Evolutionary conservation across 148 eudicot species (phyloP).

Genomic region (Tetragonia tetragonoides): DNA sequence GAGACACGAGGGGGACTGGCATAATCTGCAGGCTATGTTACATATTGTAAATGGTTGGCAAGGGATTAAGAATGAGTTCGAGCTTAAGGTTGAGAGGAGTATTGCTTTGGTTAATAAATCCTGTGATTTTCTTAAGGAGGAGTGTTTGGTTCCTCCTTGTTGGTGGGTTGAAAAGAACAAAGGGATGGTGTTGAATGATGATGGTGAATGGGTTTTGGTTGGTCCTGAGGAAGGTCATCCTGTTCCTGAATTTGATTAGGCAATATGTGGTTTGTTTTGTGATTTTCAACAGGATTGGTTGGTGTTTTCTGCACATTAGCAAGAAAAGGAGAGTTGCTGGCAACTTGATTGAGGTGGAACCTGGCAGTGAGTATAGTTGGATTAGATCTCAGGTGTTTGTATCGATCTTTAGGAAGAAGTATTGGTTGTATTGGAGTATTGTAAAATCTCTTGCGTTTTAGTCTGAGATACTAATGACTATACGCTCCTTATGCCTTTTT

Average conservation of each 20-base stretch:
- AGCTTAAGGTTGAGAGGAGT: slow-evolving; percentile 55
- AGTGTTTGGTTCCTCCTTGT: slow-evolving; percentile 68
- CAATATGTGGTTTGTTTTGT: neutral
- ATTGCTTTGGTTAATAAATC: slow-evolving; percentile 84
- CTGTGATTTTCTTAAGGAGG: slow-evolving; percentile 64
- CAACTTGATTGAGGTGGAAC: too few species aligned
- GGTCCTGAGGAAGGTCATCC: slow-evolving; percentile 36
- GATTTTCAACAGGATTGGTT: neutral
- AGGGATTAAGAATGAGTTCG: slow-evolving; percentile 50
- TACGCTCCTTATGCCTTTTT: too few species aligned
- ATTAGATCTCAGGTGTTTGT: too few species aligned
- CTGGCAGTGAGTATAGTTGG: too few species aligned
- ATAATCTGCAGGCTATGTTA: slow-evolving; percentile 68
- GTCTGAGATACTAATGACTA: too few species aligned
- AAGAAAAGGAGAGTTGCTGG: too few species aligned
- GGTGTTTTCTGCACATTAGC: neutral
- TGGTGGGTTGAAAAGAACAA: slow-evolving; percentile 97
- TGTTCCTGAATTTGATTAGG: slow-evolving; percentile 32
- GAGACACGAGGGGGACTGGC: slow-evolving; percentile 74
- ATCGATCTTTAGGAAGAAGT: too few species aligned
- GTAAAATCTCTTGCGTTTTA: too few species aligned
- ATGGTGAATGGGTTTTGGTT: slow-evolving; percentile 70
- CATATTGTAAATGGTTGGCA: slow-evolving; percentile 80
- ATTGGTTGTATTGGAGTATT: too few species aligned
- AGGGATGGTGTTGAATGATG: slow-evolving; percentile 60